Evolutionary conservation across 495 filamentous ascomycete genomes (phyloP).

Genomic region (Parathielavia hyrcaniae): DNA sequence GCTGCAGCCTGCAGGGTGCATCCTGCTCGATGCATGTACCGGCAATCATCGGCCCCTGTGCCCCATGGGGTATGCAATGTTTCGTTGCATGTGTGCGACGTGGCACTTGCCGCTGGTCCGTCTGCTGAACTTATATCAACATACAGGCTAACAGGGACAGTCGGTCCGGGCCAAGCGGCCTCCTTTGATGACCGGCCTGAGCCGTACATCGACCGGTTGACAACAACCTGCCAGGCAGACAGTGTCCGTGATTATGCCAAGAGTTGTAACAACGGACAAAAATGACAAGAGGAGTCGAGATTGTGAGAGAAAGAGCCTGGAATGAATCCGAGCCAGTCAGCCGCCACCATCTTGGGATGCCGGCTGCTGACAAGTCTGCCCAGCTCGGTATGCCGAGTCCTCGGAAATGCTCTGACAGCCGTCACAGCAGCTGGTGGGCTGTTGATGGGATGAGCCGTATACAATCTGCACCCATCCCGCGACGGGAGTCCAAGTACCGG

Average conservation of each 20-base stretch:
- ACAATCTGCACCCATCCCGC: neutral
- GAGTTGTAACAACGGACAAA: no score
- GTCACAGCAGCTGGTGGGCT: neutral
- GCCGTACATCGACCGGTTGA: neutral
- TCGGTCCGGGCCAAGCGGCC: no score
- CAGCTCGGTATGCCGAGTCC: neutral
- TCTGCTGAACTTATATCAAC: no score
- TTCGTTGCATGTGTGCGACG: neutral
- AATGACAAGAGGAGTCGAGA: no score
- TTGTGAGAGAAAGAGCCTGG: no score
- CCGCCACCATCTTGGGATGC: neutral
- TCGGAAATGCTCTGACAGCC: neutral
- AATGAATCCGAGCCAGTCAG: no score
- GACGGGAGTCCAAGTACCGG: no score
- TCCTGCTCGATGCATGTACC: neutral
- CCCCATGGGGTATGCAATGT: no score
- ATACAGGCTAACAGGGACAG: no score
- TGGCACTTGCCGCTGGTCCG: neutral
- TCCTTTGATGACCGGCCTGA: neutral
- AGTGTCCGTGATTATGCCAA: no score
- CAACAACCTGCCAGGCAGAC: no score
- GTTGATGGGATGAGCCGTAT: no score
- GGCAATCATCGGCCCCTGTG: neutral
- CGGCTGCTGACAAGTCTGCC: neutral
- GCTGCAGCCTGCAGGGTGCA: conserved; percentile 2